Conservation (phyloP, 441 rosid species). For the Dalechampia spathulata region DNA sequence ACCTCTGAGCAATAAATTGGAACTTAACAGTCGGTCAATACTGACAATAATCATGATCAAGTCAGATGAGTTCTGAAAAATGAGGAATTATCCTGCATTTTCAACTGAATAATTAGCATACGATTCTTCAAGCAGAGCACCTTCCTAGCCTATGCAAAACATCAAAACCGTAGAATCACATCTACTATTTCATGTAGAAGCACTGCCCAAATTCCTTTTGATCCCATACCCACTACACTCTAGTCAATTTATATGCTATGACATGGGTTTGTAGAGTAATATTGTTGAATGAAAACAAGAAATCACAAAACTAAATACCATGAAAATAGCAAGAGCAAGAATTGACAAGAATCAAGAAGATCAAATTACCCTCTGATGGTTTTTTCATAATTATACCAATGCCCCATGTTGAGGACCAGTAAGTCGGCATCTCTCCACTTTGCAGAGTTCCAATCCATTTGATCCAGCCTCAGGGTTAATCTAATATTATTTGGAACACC, state of each 20-base stretch:
- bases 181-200: neutral
- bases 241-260: too few relatives aligned
- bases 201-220: too few relatives aligned
- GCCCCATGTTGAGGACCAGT: constrained; percentile 77
- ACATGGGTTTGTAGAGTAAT: too few relatives aligned
- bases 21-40: neutral
- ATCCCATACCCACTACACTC: too few relatives aligned
- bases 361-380: constrained; percentile 67
- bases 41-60: too few relatives aligned
- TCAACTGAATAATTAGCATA: too few relatives aligned
- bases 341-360: constrained; percentile 1
- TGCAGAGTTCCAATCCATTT: constrained; percentile 70
- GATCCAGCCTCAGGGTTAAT: constrained; percentile 69
- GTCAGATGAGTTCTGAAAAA: neutral
- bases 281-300: neutral
- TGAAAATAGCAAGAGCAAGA: constrained; percentile 2
- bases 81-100: too few relatives aligned
- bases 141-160: too few relatives aligned
- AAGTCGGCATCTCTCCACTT: constrained; percentile 75
- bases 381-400: constrained; percentile 98
- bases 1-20: constrained; percentile 39
- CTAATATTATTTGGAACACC: constrained; percentile 44
- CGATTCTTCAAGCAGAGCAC: too few relatives aligned
- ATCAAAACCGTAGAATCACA: neutral
- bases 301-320: too few relatives aligned